phyloP scores from a whole-genome alignment of 306 rosid species.

The Acacia crassicarpa region DNA sequence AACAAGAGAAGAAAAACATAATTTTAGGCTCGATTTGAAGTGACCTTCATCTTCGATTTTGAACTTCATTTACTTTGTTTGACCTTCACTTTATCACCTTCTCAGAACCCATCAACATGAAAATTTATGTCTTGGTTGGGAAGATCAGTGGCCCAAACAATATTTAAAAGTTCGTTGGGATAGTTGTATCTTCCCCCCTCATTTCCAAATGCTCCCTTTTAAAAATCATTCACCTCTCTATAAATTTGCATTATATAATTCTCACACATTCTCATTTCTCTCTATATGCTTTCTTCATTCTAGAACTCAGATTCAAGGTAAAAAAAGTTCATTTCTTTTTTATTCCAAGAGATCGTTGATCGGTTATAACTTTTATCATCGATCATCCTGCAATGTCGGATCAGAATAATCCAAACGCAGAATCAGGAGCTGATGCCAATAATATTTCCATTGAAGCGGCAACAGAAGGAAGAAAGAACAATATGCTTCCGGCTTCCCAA shows the following conservation, averaged over 20 bases:
- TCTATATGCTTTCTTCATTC: not conserved
- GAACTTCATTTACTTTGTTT: no score
- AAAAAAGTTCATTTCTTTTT: not conserved
- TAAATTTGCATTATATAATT: not conserved
- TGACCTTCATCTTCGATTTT: no score
- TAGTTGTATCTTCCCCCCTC: conserved; percentile 54
- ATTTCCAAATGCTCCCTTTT: not conserved
- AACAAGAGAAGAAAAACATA: no score
- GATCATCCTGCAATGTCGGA: not conserved
- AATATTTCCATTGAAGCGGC: not conserved
- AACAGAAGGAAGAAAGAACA: not conserved
- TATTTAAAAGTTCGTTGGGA: conserved; percentile 93
- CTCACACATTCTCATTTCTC: not conserved
- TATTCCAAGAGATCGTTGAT: not conserved
- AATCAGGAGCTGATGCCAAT: not conserved
- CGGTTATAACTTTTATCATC: no score
- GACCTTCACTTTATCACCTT: no score
- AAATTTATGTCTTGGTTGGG: not conserved
- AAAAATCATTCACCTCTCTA: not conserved
- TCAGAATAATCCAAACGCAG: not conserved
- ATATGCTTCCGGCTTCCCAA: conserved; percentile 76
- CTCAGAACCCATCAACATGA: no score
- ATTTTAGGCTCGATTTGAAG: no score
- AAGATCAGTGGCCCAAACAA: not conserved
- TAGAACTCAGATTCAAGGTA: not conserved